These are phyloP conservation scores for Gnaphalium uliginosum DNA, from an alignment of 129 eudicot genomes.

Conservation along the genomic window DNA sequence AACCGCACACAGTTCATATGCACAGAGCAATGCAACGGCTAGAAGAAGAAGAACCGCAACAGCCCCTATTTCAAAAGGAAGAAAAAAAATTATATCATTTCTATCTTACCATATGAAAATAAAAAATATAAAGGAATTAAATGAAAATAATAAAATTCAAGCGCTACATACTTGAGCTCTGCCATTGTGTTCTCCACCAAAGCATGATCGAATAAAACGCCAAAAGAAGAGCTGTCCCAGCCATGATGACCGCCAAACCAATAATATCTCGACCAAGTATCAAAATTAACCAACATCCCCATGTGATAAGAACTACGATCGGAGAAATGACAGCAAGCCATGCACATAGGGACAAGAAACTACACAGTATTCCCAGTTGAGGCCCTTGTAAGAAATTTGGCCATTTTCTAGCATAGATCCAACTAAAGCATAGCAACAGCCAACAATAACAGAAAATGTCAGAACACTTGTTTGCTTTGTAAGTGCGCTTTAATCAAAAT, in stretches of 20 bases:
- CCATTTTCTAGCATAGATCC: slow-evolving; percentile 99
- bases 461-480: background rate
- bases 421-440: slow-evolving; percentile 44
- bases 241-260: slow-evolving; percentile 97
- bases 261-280: slow-evolving; percentile 87
- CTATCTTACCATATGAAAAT: background rate
- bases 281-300: slow-evolving; percentile 92
- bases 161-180: slow-evolving; percentile 85
- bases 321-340: slow-evolving; percentile 91
- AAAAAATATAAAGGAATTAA: background rate
- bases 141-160: background rate
- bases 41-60: slow-evolving; percentile 97
- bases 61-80: slow-evolving; percentile 63
- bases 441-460: background rate
- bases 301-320: slow-evolving; percentile 62
- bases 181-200: slow-evolving; percentile 99
- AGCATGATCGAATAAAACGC: slow-evolving; percentile 99
- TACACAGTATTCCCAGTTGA: slow-evolving; percentile 68
- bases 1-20: slow-evolving; percentile 96
- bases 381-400: slow-evolving; percentile 81
- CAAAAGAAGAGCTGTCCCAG: slow-evolving; percentile 93
- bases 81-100: background rate
- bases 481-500: background rate
- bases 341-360: slow-evolving; percentile 65
- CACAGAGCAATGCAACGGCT: slow-evolving; percentile 94